Evolutionary conservation across 2,329 filamentous ascomycete species (phyloP), one percentile per base, ranked within the genome.

Genomic region (Aspergillus oerlinghausenensis): DNA sequence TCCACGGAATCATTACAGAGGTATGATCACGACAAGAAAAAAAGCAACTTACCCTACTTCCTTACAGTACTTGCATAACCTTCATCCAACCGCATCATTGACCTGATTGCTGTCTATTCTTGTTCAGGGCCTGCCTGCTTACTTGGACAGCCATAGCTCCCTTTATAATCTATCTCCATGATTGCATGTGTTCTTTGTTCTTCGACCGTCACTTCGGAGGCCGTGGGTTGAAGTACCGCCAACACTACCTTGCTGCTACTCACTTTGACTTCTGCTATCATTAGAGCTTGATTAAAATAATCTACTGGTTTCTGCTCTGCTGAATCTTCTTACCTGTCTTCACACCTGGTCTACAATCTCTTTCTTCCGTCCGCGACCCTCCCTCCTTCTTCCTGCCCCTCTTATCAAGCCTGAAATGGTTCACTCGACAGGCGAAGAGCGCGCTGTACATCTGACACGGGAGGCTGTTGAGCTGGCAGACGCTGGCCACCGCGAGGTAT

Each of bases 391-490:
- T 52, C 54, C 57, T 48, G 50, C 21, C 59, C 50, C 32, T 47
- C 43, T 47, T 55, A 56, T 60, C 62, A 63, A 58, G 61, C 63
- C 64, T 70, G 73, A 71, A 71, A 77, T 77, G 74, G 73, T 76
- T 63, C 69, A 69, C 63, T 67, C 70, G 64, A 71, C 72, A 55
- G 72, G 74, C 58, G 72, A 79, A 67, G 75, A 77, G 62, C 76
- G 75, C 65, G 78, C 78, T 65, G 71, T 73, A 59, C 66, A 72
- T 58, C 67, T 80, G 63, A 77, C 77, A 59, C 70, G 70, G 58
- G 76, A 79, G 72, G 77, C 78, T 63, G 70, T 80, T 60, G 73
- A 77, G 63, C 65, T 80, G 60, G 71, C 75, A 49, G 73, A 77
- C 62, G 70, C 76, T 56, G 77, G 77, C 55, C 72, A 77, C 64